A percentile compares a stretch with the other conserved stretches of the same genome.
Evolutionary conservation across 2,329 filamentous ascomycete species (phyloP).

Genomic region (Xylaria sp.): DNA sequence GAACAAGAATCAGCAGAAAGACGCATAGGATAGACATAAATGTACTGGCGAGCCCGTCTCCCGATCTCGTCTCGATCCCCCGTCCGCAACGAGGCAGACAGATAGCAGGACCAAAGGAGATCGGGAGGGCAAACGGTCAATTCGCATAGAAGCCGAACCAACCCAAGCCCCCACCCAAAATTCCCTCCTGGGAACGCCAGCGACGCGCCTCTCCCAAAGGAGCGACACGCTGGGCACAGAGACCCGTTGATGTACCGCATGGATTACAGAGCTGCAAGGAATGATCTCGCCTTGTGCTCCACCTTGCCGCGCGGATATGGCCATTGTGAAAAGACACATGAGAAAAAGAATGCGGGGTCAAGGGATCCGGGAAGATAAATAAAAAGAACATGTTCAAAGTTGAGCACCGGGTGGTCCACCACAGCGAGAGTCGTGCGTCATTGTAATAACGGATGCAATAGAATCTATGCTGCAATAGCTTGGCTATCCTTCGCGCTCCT

Average conservation of each 20-base stretch:
- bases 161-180: constrained; percentile 36
- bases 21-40: constrained; percentile 25
- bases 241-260: constrained; percentile 66
- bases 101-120: constrained; percentile 46
- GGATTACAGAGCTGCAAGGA: constrained; percentile 80
- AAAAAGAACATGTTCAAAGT: neutral
- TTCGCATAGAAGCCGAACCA: constrained; percentile 43
- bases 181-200: constrained; percentile 41
- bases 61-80: constrained; percentile 37
- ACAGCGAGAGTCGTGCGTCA: neutral
- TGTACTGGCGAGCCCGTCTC: constrained; percentile 52
- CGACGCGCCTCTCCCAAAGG: constrained; percentile 26
- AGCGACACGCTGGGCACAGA: constrained; percentile 27
- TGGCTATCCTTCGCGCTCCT: constrained; percentile 11
- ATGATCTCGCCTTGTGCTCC: constrained; percentile 76
- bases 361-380: neutral
- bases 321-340: neutral
- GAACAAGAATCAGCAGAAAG: neutral
- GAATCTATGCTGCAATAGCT: constrained; percentile 1
- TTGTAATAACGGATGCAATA: neutral
- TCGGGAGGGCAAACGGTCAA: constrained; percentile 53
- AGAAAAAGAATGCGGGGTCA: constrained; percentile 1
- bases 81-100: constrained; percentile 32
- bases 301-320: constrained; percentile 71
- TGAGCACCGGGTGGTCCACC: neutral